These are phyloP conservation scores for Penicillium sclerotigenum DNA, from an alignment of 2,329 filamentous ascomycete genomes.

Conservation along the genomic window DNA sequence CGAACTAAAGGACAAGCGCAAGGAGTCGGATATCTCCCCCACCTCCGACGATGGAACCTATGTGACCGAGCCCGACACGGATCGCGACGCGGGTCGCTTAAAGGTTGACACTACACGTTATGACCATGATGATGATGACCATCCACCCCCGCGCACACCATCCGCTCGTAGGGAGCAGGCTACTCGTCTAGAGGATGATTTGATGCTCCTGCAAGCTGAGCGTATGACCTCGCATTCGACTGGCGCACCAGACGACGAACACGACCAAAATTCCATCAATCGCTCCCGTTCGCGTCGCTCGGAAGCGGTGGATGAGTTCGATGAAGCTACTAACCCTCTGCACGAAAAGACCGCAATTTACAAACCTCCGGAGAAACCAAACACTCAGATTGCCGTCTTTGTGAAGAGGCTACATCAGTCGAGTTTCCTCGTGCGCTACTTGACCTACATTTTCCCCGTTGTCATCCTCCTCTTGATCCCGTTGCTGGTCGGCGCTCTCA, in stretches of 20 bases:
- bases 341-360: slow-evolving; percentile 65
- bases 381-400: slow-evolving; percentile 60
- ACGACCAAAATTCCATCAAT: slow-evolving; percentile 46
- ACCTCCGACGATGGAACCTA: slow-evolving; percentile 34
- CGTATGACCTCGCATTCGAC: slow-evolving; percentile 52
- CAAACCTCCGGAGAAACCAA: slow-evolving; percentile 61
- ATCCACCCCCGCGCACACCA: slow-evolving; percentile 43
- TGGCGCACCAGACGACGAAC: slow-evolving; percentile 29
- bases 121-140: slow-evolving; percentile 8
- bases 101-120: slow-evolving; percentile 31
- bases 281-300: slow-evolving; percentile 52
- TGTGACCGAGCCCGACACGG: slow-evolving; percentile 22
- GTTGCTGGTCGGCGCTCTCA: slow-evolving; percentile 60
- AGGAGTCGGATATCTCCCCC: slow-evolving; percentile 24
- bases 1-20: slow-evolving; percentile 27
- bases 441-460: slow-evolving; percentile 67
- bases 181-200: slow-evolving; percentile 62
- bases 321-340: slow-evolving; percentile 64
- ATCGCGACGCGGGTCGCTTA: slow-evolving; percentile 14
- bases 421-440: slow-evolving; percentile 65
- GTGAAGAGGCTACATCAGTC: slow-evolving; percentile 65
- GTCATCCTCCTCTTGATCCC: slow-evolving; percentile 65
- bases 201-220: slow-evolving; percentile 64
- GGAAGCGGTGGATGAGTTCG: slow-evolving; percentile 64
- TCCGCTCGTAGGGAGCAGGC: slow-evolving; percentile 59